Conservation (phyloP, 2,329 filamentous ascomycete genomes). For the Grosmannia penicillata region DNA sequence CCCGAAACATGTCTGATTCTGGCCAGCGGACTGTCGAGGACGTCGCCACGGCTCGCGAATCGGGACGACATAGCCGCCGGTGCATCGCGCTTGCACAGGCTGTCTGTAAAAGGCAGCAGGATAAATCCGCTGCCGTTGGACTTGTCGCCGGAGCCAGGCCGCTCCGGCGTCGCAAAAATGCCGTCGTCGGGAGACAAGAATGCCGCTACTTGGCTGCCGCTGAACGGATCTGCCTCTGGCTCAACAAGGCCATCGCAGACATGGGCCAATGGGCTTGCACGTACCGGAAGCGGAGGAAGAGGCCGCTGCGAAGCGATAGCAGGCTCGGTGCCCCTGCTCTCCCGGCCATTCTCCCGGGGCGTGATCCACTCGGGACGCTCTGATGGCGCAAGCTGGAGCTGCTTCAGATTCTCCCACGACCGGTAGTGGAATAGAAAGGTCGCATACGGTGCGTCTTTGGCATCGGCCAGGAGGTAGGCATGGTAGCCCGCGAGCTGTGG, state of each 20-base stretch:
- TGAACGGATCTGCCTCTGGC: no score
- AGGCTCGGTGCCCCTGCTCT: background rate
- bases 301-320: background rate
- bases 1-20: no score
- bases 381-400: slow-evolving; percentile 30
- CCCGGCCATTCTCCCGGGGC: no score
- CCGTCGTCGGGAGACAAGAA: background rate
- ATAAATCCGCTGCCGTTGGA: background rate
- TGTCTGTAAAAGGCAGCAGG: slow-evolving; percentile 7
- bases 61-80: no score
- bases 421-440: slow-evolving; percentile 43
- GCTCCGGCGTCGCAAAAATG: background rate
- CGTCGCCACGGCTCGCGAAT: no score
- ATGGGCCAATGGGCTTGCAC: no score
- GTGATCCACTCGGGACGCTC: slow-evolving; percentile 8
- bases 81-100: slow-evolving; percentile 8
- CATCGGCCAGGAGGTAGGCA: slow-evolving; percentile 35
- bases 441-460: slow-evolving; percentile 34
- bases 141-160: background rate
- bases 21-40: no score
- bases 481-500: slow-evolving; percentile 36
- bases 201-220: no score
- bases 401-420: slow-evolving; percentile 31
- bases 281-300: background rate
- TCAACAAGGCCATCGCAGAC: no score